phyloP scores from a whole-genome alignment of 1,139 yeast genomes.

The Arxiozyma telluris region DNA sequence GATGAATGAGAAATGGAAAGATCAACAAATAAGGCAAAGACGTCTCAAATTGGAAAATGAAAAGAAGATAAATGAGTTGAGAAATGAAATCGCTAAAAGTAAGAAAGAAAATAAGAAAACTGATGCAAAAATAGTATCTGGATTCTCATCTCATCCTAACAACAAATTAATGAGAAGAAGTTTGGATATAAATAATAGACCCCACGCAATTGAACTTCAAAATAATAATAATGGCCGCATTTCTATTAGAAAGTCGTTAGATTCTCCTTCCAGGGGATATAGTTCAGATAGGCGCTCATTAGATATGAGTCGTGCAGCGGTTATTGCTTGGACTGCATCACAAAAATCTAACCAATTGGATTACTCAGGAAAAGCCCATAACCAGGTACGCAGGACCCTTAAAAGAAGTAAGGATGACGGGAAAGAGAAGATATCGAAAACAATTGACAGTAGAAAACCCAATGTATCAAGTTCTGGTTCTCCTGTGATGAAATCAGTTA shows the following conservation, averaged over 20 bases:
- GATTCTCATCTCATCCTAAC: not conserved
- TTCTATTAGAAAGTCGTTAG: constrained; percentile 1
- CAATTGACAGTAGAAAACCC: not conserved
- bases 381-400: not conserved
- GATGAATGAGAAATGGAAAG: constrained; percentile 14
- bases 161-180: constrained; percentile 8
- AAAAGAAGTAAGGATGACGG: not conserved
- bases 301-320: constrained; percentile 1
- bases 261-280: not conserved
- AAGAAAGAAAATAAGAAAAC: not conserved
- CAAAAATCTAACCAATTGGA: not conserved
- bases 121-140: not conserved
- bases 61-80: constrained; percentile 7
- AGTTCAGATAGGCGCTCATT: not conserved
- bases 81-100: constrained; percentile 7
- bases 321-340: constrained; percentile 5
- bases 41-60: constrained; percentile 7
- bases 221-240: not conserved
- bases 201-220: not conserved
- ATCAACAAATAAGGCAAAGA: constrained; percentile 11
- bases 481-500: not conserved
- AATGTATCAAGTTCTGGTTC: not conserved
- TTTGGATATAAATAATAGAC: constrained; percentile 8
- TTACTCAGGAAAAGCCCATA: not conserved
- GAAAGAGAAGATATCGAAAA: not conserved